A percentile compares a stretch with the other conserved stretches of the same genome.
Conservation (phyloP, 208 protist genomes). For the Trypanosoma vivax region DNA sequence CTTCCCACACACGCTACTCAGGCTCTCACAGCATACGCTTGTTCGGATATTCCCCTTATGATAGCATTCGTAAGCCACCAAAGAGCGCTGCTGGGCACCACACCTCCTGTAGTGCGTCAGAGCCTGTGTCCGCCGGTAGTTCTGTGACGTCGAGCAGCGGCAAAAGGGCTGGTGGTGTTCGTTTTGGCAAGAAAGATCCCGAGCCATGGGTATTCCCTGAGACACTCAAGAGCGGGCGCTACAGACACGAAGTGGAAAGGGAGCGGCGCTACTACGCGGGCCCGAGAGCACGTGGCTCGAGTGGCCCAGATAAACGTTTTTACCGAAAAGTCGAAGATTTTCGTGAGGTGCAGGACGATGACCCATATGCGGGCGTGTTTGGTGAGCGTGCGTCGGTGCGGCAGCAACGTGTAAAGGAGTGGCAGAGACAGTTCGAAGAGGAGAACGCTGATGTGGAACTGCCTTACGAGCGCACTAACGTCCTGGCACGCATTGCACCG, state of each 20-base stretch:
- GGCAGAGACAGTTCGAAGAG: slow-evolving; percentile 85
- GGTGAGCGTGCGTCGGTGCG: slow-evolving; percentile 42
- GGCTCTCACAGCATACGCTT: not conserved
- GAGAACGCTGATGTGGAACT: slow-evolving; percentile 75
- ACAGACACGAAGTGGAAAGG: slow-evolving; percentile 50
- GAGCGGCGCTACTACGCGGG: slow-evolving; percentile 50
- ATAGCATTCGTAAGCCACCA: slow-evolving; percentile 21
- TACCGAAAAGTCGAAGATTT: slow-evolving; percentile 51
- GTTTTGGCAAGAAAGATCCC: not conserved
- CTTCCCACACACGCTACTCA: not conserved
- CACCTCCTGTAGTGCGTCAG: not conserved
- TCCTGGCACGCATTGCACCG: slow-evolving; percentile 55
- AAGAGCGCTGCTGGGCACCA: not conserved
- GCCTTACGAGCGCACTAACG: slow-evolving; percentile 77
- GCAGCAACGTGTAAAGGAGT: slow-evolving; percentile 59
- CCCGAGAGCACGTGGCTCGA: slow-evolving; percentile 13
- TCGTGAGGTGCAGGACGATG: slow-evolving; percentile 64
- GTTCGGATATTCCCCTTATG: slow-evolving; percentile 22
- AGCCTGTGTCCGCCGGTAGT: not conserved
- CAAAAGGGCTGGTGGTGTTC: not conserved
- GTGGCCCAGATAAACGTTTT: slow-evolving; percentile 54
- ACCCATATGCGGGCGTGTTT: slow-evolving; percentile 72
- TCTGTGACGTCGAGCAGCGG: not conserved
- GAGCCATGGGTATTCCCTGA: slow-evolving; percentile 41
- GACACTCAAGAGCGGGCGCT: slow-evolving; percentile 74